phyloP scores from a whole-genome alignment of 2,329 filamentous ascomycete genomes.

The Thelonectria discophora region DNA sequence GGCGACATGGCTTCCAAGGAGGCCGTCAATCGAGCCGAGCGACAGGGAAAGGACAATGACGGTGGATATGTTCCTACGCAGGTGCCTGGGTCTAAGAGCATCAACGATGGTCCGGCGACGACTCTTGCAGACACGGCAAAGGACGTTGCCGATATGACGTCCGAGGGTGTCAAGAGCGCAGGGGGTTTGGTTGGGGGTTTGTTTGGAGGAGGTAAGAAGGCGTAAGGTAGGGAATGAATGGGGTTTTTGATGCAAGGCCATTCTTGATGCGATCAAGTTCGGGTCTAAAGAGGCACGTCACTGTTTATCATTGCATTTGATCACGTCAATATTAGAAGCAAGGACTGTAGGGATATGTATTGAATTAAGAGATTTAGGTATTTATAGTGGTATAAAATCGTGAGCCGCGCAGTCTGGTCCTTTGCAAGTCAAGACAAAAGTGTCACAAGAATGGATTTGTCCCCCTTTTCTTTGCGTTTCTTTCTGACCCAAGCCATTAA shows the following conservation, averaged over 20 bases:
- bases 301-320: too few relatives aligned
- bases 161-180: constrained; percentile 43
- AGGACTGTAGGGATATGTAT: not conserved
- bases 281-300: too few relatives aligned
- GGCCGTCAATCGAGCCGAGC: constrained; percentile 71
- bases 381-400: constrained; percentile 16
- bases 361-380: constrained; percentile 18
- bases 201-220: constrained; percentile 44
- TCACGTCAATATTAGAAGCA: not conserved
- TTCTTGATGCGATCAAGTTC: too few relatives aligned
- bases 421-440: constrained; percentile 17
- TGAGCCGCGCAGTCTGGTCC: constrained; percentile 13
- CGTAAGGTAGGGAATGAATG: not conserved
- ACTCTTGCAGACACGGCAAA: constrained; percentile 45
- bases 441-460: constrained; percentile 20
- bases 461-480: constrained; percentile 19
- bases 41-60: constrained; percentile 69
- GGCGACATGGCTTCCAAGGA: constrained; percentile 71
- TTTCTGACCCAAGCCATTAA: constrained; percentile 7
- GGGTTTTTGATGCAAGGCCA: too few relatives aligned
- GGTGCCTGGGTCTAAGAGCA: constrained; percentile 42
- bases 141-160: constrained; percentile 39
- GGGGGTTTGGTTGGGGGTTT: constrained; percentile 47
- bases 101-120: constrained; percentile 39
- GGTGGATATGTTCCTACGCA: constrained; percentile 56